phyloP scores from a whole-genome alignment of 1,284 basidiomycete species.

The Schizophyllum commune region DNA sequence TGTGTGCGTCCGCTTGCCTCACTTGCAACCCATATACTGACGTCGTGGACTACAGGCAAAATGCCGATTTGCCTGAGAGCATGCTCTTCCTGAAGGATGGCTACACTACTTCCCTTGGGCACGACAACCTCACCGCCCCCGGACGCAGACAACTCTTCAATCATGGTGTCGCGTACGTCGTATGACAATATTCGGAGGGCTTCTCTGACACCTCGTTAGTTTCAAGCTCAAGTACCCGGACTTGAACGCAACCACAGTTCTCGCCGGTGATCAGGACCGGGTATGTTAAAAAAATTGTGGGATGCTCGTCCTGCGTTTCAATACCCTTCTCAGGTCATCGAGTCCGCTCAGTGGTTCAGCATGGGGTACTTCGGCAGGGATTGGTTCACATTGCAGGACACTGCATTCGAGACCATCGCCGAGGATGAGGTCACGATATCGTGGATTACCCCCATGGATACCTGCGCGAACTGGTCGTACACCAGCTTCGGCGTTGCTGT shows the following conservation, averaged over 20 bases:
- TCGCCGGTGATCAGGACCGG: conserved; percentile 37
- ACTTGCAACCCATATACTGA: background rate
- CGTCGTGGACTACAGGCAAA: conserved; percentile 20
- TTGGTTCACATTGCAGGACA: conserved; percentile 20
- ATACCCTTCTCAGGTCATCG: conserved; percentile 21
- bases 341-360: conserved; percentile 38
- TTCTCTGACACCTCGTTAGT: conserved; percentile 9
- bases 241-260: conserved; percentile 26
- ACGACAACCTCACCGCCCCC: conserved; percentile 32
- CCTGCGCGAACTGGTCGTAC: conserved; percentile 34
- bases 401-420: conserved; percentile 26
- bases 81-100: conserved; percentile 34
- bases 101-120: conserved; percentile 29
- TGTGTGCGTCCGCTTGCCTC: background rate
- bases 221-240: conserved; percentile 31
- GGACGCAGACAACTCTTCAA: conserved; percentile 35
- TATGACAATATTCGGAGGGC: background rate
- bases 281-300: conserved; percentile 13
- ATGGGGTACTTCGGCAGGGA: conserved; percentile 33
- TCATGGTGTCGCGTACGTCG: conserved; percentile 33
- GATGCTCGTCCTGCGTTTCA: background rate
- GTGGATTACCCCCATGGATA: conserved; percentile 37
- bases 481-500: conserved; percentile 26
- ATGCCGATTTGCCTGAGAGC: conserved; percentile 23
- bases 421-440: conserved; percentile 32